phyloP scores from a whole-genome alignment of 345 rosid genomes.

The Salix caprea region DNA sequence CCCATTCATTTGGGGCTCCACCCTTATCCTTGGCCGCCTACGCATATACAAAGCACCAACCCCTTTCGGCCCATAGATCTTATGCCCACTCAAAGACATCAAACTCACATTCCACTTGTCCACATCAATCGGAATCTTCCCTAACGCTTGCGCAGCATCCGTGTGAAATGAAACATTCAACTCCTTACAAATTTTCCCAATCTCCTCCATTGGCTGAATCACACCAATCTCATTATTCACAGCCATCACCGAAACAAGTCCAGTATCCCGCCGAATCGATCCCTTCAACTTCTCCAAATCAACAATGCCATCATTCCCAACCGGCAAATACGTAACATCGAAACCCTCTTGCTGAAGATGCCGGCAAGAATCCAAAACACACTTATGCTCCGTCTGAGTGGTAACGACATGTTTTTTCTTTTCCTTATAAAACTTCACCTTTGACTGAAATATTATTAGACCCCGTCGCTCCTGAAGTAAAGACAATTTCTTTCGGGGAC shows the following conservation, averaged over 20 bases:
- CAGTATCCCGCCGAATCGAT: constrained; percentile 75
- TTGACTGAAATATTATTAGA: constrained; percentile 80
- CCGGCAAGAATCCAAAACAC: constrained; percentile 89
- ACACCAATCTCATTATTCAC: constrained; percentile 97
- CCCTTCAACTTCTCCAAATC: constrained; percentile 59
- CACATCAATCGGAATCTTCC: constrained; percentile 87
- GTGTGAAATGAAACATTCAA: constrained; percentile 76
- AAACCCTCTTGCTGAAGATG: constrained; percentile 94
- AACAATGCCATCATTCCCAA: constrained; percentile 60
- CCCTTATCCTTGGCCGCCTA: constrained; percentile 73
- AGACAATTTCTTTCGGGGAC: constrained; percentile 80
- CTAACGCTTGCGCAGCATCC: constrained; percentile 92
- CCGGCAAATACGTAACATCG: constrained; percentile 81
- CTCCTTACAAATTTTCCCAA: constrained; percentile 77
- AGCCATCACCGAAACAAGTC: constrained; percentile 86
- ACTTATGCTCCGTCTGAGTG: constrained; percentile 96
- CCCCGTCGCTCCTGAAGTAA: constrained; percentile 95
- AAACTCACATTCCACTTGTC: constrained; percentile 85
- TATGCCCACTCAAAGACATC: constrained; percentile 94
- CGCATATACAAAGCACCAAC: constrained; percentile 88
- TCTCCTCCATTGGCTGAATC: constrained; percentile 88
- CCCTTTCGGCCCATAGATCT: constrained; percentile 89
- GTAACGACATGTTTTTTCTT: constrained; percentile 87
- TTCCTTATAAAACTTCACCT: constrained; percentile 92
- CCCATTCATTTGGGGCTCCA: constrained; percentile 91